Evolutionary conservation across 2,329 filamentous ascomycete genomes (phyloP), one percentile per base, ranked within the genome.

Genomic region (Fusarium sp.): DNA sequence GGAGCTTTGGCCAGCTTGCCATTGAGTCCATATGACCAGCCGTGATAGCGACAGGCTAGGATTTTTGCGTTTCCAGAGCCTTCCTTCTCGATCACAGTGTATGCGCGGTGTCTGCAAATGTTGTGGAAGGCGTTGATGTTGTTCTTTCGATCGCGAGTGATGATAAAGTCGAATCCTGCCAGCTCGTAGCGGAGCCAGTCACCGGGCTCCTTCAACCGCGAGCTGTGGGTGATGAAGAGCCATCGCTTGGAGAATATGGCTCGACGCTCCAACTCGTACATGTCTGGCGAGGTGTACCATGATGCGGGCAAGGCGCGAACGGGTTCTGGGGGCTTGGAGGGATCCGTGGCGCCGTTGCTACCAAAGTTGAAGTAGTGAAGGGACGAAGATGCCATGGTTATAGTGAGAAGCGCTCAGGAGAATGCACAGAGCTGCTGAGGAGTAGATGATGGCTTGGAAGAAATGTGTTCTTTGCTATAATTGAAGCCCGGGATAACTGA

Each of bases 101-200:
- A 89, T 8, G 87, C 87, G 3, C 87, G 81, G 72, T 89, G 87
- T 1, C 87, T 79, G 76, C 87, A 90, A n/a, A 89, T 80, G 70
- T 90, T 89, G 77, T 89, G 87, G 72, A 89, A 89, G 8, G 82
- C 86, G 54, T 86, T 84, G 75, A 88, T 16, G 16, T 82, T 81
- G 13, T 82, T 82, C 8, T 83, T 78, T 8, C 66, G 57, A 34
- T 73, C 71, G 9, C 71, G 69, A 10, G 49, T 58, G 13, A 89
- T 75, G 65, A 89, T 78, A 73, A 89, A 86, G 18, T 85, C 80
- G 77, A 84, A 88, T 2, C 83, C 86, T 2, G 86, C 84, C 4
- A 86, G 74, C 13, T 84, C 81, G 65, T 83, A 89, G 25, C 83
- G 81, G 44, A 88, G 79, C 77, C 84, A 90, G 73, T 88, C 85